Conservation (phyloP, 192 early-diverging fungal species). For the Chytriomyces hyalinus region DNA sequence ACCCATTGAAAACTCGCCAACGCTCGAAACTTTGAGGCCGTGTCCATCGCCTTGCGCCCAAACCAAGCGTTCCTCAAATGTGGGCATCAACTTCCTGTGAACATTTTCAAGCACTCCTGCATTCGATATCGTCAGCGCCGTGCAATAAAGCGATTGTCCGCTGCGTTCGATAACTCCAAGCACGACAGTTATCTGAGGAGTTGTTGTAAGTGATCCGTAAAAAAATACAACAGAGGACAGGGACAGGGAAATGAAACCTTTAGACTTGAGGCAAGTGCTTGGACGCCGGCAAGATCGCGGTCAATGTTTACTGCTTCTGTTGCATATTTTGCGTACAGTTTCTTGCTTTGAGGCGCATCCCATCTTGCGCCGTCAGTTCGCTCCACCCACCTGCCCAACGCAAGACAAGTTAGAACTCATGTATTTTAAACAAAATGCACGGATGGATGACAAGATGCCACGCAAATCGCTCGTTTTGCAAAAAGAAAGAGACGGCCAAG, state of each 20-base stretch:
- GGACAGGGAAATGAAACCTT: too few relatives aligned
- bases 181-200: background rate
- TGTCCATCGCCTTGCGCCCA: constrained; percentile 30
- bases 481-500: too few relatives aligned
- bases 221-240: too few relatives aligned
- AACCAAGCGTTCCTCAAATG: constrained; percentile 18
- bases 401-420: too few relatives aligned
- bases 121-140: constrained; percentile 17
- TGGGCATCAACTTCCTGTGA: constrained; percentile 29
- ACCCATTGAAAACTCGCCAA: constrained; percentile 16
- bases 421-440: too few relatives aligned
- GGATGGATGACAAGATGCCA: too few relatives aligned
- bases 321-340: constrained; percentile 13
- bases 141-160: constrained; percentile 23
- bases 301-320: constrained; percentile 7
- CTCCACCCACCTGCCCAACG: constrained; percentile 14
- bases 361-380: constrained; percentile 14
- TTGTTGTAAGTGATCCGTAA: background rate
- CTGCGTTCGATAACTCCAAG: constrained; percentile 23
- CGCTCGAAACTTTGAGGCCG: background rate
- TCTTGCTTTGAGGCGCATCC: background rate
- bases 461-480: too few relatives aligned
- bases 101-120: constrained; percentile 11
- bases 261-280: too few relatives aligned
- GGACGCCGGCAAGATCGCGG: background rate